These are phyloP conservation scores for Mucor indicus DNA, from an alignment of 371 early-diverging fungal species.

Conservation along the genomic window DNA sequence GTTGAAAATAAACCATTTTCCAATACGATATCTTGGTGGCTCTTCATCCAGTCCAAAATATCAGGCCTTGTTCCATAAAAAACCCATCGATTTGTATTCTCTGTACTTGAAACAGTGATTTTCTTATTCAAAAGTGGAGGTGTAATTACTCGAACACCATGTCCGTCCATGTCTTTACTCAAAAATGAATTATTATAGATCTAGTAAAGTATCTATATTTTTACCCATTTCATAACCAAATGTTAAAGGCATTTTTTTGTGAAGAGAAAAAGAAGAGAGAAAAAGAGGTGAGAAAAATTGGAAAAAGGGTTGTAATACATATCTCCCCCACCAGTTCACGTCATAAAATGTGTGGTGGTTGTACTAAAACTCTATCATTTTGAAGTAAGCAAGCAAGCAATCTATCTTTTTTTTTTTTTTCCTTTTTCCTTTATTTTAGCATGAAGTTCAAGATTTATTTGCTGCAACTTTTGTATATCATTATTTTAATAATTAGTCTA, in stretches of 20 bases:
- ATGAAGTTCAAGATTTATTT: constrained; percentile 6
- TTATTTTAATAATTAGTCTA: constrained; percentile 7
- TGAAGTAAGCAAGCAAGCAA: too few relatives aligned
- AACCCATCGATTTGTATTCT: constrained; percentile 36
- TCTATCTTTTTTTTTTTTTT: background rate
- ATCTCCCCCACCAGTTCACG: background rate
- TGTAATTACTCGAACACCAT: constrained; percentile 28
- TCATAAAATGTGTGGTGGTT: too few relatives aligned
- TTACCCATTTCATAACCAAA: constrained; percentile 41
- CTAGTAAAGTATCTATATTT: background rate
- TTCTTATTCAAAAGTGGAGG: constrained; percentile 38
- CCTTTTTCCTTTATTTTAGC: background rate
- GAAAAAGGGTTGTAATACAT: too few relatives aligned
- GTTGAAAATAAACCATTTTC: constrained; percentile 29
- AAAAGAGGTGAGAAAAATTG: background rate
- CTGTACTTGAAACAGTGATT: constrained; percentile 32
- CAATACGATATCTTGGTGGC: constrained; percentile 24
- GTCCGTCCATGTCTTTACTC: constrained; percentile 2
- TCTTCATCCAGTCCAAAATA: constrained; percentile 39
- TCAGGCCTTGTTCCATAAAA: constrained; percentile 46
- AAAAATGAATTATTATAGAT: background rate
- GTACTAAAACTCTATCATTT: too few relatives aligned
- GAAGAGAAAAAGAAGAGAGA: background rate
- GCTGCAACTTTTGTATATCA: constrained; percentile 2
- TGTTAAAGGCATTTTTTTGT: constrained; percentile 22